Base-by-base conservation (phyloP, 495 filamentous ascomycete genomes). In the Cercophora scortea region DNA sequence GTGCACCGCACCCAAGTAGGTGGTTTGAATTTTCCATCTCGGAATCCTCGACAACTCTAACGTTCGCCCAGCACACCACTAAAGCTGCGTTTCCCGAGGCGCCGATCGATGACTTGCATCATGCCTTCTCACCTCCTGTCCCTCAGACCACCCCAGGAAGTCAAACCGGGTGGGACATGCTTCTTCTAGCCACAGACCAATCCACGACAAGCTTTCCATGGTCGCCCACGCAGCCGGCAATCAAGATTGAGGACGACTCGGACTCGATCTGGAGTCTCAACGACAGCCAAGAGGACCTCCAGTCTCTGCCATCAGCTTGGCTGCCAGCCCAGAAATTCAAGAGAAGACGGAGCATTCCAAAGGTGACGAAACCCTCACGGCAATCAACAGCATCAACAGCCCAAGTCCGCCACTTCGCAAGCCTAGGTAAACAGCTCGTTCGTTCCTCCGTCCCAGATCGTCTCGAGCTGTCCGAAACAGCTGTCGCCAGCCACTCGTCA, bases 161-260 rank as follows among this genome's bases (percentile, higher is more conserved):
- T 3, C 55, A 47, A 16, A 16, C 53, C 1, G 58, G 58, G 51
- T 64, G 61, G 55, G 39, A 58, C 16, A 42, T 54, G 0, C 49
- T 57, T 11, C 54, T 36, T 10, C 19, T 38, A 10, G 18, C 51
- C 11, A 15, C 36, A 12, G 39, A 32, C 17, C 51, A 48, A 4
- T 32, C 40, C 12, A 49, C 40, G 7, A 45, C 38, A 8, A 40
- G 42, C 15, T 38, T 56, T 41, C 44, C 51, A 34, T 57, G 61
- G 63, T 48, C 48, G 8, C 8, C n/a, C 42, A 15, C 42, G 11
- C 51, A 44, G 2, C 53, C 25, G 1, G 45, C 38, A 6, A 35
- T 55, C 45, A 54, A 46, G 13, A 32, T 46, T 42, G 61, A 64
- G 6, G 63, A 66, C 35, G 63, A 66, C 32, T 63, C 58, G 6